These are phyloP conservation scores for Trichoderma erinaceum DNA, from an alignment of 495 filamentous ascomycete genomes.

Conservation along the genomic window DNA sequence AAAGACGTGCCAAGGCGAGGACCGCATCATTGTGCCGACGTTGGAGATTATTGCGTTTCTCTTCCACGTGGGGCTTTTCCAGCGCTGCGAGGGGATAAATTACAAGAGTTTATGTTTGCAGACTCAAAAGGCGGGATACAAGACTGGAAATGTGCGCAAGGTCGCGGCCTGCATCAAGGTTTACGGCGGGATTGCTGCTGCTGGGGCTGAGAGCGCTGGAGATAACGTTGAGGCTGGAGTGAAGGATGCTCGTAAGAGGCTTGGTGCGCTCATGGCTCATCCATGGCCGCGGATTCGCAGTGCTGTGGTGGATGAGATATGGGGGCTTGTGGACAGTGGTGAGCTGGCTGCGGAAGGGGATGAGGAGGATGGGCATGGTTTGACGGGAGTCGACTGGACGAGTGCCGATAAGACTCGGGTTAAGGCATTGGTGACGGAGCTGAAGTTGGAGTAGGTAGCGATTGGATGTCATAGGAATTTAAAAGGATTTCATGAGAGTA, in stretches of 20 bases:
- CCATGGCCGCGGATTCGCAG: conserved; percentile 42
- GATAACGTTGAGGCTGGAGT: conserved; percentile 8
- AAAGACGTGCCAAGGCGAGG: conserved; percentile 40
- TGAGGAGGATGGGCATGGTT: conserved; percentile 19
- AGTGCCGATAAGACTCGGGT: conserved; percentile 33
- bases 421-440: conserved; percentile 27
- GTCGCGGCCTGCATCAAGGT: conserved; percentile 70
- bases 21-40: conserved; percentile 66
- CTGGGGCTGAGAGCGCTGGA: conserved; percentile 10
- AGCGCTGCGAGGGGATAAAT: conserved; percentile 24
- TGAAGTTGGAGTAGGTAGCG: conserved; percentile 23
- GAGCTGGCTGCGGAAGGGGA: conserved; percentile 13
- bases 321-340: conserved; percentile 28
- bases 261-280: conserved; percentile 41
- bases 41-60: conserved; percentile 72
- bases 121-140: conserved; percentile 73
- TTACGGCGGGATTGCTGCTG: conserved; percentile 57
- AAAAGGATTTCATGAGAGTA: background rate
- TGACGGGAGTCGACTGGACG: conserved; percentile 39
- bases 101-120: conserved; percentile 55
- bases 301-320: conserved; percentile 43
- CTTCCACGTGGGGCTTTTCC: conserved; percentile 51
- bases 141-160: conserved; percentile 69
- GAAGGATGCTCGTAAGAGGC: conserved; percentile 36
- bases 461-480: background rate